A percentile compares a stretch with the other conserved stretches of the same genome.
These are phyloP conservation scores for Fraxinus albicans DNA, from an alignment of 305 asterid genomes.

Conservation along the genomic window DNA sequence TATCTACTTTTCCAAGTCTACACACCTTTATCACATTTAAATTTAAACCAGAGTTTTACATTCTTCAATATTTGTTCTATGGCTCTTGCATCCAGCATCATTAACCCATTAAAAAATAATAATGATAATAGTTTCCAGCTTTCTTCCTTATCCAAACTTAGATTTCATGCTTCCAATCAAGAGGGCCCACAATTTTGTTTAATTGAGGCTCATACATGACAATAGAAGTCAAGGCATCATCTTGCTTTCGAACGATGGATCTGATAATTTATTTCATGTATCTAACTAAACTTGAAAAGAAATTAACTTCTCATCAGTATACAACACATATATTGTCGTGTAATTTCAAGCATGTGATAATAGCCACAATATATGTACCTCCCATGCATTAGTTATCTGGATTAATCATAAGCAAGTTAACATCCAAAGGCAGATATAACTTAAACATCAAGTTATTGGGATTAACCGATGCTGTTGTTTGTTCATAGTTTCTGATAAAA, in stretches of 20 bases:
- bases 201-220: background rate
- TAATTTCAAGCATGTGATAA: background rate
- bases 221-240: slow-evolving; percentile 4
- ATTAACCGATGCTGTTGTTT: background rate
- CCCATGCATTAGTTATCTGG: slow-evolving; percentile 7
- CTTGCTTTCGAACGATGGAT: background rate
- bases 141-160: background rate
- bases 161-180: background rate
- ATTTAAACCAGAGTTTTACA: background rate
- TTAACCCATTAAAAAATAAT: background rate
- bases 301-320: slow-evolving; percentile 11
- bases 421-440: background rate
- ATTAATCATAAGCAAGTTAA: background rate
- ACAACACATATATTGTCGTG: background rate
- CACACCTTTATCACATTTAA: background rate
- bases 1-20: background rate
- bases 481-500: background rate
- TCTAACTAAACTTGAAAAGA: background rate
- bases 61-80: background rate
- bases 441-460: slow-evolving; percentile 3
- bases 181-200: background rate
- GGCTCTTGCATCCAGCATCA: background rate
- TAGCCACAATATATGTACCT: background rate
- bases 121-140: background rate
- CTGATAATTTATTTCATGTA: background rate